Evolutionary conservation across 2,329 filamentous ascomycete species (phyloP).

Genomic region (Talaromyces pinophilus): DNA sequence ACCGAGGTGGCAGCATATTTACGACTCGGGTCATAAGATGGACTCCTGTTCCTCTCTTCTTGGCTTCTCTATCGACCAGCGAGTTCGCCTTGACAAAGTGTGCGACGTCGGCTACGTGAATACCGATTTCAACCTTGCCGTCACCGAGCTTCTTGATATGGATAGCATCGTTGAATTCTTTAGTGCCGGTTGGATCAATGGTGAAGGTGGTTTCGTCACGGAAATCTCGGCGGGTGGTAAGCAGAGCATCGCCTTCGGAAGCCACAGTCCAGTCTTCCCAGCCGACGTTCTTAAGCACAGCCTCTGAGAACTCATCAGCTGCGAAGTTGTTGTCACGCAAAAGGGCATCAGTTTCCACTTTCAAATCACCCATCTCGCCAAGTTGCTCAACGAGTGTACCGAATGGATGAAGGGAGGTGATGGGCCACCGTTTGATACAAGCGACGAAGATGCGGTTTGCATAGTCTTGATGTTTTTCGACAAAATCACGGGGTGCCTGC

Average conservation of each 20-base stretch:
- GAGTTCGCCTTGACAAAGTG: slow-evolving; percentile 98
- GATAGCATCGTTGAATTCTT: slow-evolving; percentile 87
- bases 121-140: slow-evolving; percentile 87
- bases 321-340: slow-evolving; percentile 98
- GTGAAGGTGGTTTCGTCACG: slow-evolving; percentile 86
- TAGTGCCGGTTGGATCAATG: slow-evolving; percentile 82
- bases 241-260: slow-evolving; percentile 73
- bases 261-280: slow-evolving; percentile 87
- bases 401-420: slow-evolving; percentile 98
- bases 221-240: slow-evolving; percentile 83
- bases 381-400: slow-evolving; percentile 96
- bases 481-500: slow-evolving; percentile 94
- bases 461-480: slow-evolving; percentile 97
- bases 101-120: slow-evolving; percentile 92
- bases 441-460: slow-evolving; percentile 97
- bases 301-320: slow-evolving; percentile 95
- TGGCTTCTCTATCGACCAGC: slow-evolving; percentile 92
- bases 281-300: slow-evolving; percentile 87
- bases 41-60: slow-evolving; percentile 95
- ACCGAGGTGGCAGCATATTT: slow-evolving; percentile 81
- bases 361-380: slow-evolving; percentile 94
- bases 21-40: slow-evolving; percentile 89
- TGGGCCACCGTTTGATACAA: slow-evolving; percentile 99
- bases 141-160: slow-evolving; percentile 83
- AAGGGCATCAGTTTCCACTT: slow-evolving; percentile 95